Evolutionary conservation across 164 flowering plant genomes (phyloP).

Genomic region (Echeveria elegans): DNA sequence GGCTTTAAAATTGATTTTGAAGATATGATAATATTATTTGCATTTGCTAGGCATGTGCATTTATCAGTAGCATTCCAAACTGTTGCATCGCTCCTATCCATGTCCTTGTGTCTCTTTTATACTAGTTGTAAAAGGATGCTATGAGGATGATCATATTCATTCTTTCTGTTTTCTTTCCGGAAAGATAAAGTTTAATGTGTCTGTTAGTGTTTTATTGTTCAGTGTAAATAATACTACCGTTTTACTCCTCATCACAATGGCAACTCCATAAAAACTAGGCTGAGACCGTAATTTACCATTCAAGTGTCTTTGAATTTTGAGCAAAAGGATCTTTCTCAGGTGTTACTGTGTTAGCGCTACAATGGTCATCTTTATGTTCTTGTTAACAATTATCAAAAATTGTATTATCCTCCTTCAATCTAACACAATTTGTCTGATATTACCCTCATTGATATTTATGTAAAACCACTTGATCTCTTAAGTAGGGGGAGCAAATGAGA

Average conservation of each 20-base stretch:
- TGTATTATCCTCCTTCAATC: neutral
- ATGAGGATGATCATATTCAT: too few relatives aligned
- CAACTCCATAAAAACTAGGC: neutral
- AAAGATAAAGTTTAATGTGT: too few relatives aligned
- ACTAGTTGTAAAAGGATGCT: too few relatives aligned
- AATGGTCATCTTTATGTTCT: neutral
- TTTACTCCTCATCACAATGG: neutral
- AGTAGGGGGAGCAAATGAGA: conserved; percentile 37
- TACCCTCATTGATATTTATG: neutral
- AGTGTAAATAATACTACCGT: too few relatives aligned
- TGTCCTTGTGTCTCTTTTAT: too few relatives aligned
- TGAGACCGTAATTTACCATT: neutral
- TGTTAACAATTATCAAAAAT: neutral
- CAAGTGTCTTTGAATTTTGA: neutral
- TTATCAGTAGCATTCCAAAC: too few relatives aligned
- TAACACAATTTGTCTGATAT: neutral
- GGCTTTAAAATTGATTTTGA: too few relatives aligned
- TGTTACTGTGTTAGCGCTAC: neutral
- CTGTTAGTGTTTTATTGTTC: too few relatives aligned
- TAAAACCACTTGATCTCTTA: neutral
- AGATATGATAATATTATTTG: too few relatives aligned
- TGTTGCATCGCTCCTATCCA: too few relatives aligned
- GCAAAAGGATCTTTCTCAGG: neutral
- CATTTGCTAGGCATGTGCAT: too few relatives aligned
- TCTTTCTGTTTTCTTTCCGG: too few relatives aligned